These are phyloP conservation scores for Mycosphaerelloides madeirae DNA, from an alignment of 2,329 filamentous ascomycete species.

Conservation along the genomic window DNA sequence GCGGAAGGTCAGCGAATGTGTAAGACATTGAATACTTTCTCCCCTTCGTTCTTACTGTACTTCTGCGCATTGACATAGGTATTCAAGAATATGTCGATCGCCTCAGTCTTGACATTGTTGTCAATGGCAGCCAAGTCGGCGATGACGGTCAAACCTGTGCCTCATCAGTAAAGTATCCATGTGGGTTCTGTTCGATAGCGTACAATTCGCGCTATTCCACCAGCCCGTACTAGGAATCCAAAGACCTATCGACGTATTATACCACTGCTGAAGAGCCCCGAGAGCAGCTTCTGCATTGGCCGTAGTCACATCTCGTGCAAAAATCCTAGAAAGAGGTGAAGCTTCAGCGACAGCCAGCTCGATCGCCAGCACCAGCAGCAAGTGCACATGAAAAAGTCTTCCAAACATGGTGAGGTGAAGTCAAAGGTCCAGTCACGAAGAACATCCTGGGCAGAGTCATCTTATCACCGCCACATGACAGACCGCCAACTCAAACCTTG, in stretches of 20 bases:
- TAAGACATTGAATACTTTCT: too few species aligned
- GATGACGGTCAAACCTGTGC: conserved; percentile 25
- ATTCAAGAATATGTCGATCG: conserved; percentile 16
- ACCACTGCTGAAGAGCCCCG: conserved; percentile 26
- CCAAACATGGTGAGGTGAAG: conserved; percentile 3
- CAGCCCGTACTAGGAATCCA: conserved; percentile 30
- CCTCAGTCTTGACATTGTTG: conserved; percentile 13
- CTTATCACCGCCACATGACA: too few species aligned
- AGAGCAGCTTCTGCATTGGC: conserved; percentile 24
- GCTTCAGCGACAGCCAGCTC: conserved; percentile 4
- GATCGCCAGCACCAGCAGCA: conserved; percentile 4
- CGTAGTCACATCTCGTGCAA: conserved; percentile 17
- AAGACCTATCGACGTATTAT: conserved; percentile 28
- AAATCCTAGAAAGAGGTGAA: conserved; percentile 3
- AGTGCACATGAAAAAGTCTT: conserved; percentile 4
- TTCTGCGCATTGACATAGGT: conserved; percentile 24
- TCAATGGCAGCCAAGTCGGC: conserved; percentile 27
- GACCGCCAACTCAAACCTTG: too few species aligned
- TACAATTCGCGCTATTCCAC: conserved; percentile 33
- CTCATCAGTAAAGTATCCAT: too few species aligned
- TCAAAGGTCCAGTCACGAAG: too few species aligned
- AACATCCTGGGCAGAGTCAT: too few species aligned
- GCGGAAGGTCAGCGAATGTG: too few species aligned
- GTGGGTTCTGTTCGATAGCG: background rate
- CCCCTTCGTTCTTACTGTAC: too few species aligned